Conservation (phyloP, 2,329 filamentous ascomycete species). For the Pseudogymnoascus sp. region DNA sequence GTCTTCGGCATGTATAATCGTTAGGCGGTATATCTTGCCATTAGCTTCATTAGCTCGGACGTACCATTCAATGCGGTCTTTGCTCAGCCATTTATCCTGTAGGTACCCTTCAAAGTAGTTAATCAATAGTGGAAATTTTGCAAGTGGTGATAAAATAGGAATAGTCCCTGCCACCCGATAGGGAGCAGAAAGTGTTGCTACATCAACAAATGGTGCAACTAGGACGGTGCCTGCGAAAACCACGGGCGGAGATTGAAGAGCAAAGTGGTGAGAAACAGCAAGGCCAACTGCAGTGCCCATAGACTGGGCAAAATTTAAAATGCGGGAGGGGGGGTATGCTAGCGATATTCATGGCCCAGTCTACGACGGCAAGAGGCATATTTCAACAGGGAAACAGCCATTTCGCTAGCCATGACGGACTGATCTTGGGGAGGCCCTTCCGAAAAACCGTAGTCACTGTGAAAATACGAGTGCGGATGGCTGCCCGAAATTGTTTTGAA, state of each 20-base stretch:
- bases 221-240: conserved; percentile 48
- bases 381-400: background rate
- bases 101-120: conserved; percentile 41
- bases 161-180: conserved; percentile 50
- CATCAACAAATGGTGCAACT: conserved; percentile 49
- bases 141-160: conserved; percentile 46
- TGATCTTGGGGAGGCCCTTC: too few relatives aligned
- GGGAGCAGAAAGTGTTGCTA: conserved; percentile 45
- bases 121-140: conserved; percentile 39
- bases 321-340: conserved; percentile 45
- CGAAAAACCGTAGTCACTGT: too few relatives aligned
- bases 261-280: conserved; percentile 28
- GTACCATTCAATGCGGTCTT: conserved; percentile 40
- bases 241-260: conserved; percentile 28
- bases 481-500: too few relatives aligned
- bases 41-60: conserved; percentile 33
- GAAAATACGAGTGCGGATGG: too few relatives aligned
- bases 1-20: conserved; percentile 44
- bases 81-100: conserved; percentile 43
- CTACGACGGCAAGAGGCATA: conserved; percentile 35
- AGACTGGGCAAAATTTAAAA: conserved; percentile 52
- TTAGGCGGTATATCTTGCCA: conserved; percentile 35
- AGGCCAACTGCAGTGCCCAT: conserved; percentile 31
- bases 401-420: too few relatives aligned
- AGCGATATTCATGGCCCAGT: conserved; percentile 47